phyloP scores from a whole-genome alignment of 2,329 filamentous ascomycete species.

The Podosphaera xanthii region DNA sequence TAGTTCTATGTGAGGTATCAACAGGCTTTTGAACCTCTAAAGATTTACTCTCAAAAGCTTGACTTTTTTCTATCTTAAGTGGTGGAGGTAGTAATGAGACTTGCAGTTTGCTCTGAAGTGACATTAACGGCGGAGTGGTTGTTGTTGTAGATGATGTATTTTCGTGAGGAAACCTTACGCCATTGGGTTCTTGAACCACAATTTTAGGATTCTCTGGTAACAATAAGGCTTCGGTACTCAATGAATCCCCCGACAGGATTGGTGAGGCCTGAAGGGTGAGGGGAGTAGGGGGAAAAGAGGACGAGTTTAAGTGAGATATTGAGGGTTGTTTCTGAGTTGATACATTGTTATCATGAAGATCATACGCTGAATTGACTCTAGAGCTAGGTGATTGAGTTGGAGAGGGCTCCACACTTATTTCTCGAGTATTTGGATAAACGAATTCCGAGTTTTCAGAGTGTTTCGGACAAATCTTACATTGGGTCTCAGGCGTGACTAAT shows the following conservation, averaged over 20 bases:
- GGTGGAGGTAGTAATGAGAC: neutral
- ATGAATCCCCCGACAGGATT: neutral
- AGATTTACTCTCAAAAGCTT: neutral
- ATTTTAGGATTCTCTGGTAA: neutral
- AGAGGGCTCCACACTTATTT: neutral
- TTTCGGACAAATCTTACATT: neutral
- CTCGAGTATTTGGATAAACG: neutral
- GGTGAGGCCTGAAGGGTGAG: neutral
- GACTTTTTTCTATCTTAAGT: neutral
- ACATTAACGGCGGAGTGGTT: neutral
- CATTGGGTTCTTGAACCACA: neutral
- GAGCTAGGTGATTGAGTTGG: too few species aligned
- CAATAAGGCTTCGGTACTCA: neutral
- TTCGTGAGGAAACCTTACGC: neutral
- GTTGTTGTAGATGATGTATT: neutral
- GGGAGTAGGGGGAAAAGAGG: neutral
- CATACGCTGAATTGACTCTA: neutral
- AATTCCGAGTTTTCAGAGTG: neutral
- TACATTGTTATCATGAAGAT: neutral
- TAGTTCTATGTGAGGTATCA: neutral
- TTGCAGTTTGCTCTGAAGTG: neutral
- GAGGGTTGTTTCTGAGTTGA: neutral
- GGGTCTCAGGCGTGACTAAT: neutral
- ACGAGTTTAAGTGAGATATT: neutral
- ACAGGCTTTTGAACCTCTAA: neutral